phyloP scores from a whole-genome alignment of 257 asterid genomes.

The Ocimum tenuiflorum region DNA sequence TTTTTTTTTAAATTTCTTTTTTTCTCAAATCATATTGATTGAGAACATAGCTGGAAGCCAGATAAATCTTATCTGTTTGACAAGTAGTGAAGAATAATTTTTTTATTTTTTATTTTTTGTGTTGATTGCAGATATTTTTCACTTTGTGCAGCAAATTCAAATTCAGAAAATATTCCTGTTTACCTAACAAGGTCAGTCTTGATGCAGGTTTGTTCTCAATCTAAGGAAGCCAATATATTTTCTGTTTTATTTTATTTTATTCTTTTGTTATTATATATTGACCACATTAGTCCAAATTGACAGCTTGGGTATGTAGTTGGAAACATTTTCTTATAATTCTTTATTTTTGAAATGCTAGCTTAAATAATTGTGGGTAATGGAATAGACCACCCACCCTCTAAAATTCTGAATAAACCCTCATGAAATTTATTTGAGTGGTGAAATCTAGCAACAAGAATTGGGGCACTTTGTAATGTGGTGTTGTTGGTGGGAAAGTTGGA shows the following conservation, averaged over 20 bases:
- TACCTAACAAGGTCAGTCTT: constrained; percentile 16
- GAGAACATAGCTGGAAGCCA: constrained; percentile 17
- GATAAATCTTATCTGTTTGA: constrained; percentile 14
- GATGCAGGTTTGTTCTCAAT: constrained; percentile 18
- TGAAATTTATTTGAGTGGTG: no score
- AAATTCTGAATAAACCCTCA: no score
- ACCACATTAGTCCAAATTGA: constrained; percentile 25
- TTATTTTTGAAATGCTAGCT: not conserved
- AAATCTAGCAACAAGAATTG: no score
- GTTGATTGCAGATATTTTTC: constrained; percentile 13
- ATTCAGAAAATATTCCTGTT: constrained; percentile 21
- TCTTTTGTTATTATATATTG: not conserved
- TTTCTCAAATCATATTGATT: constrained; percentile 8
- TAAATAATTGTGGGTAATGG: no score
- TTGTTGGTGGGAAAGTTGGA: constrained; percentile 27
- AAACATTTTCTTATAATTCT: not conserved
- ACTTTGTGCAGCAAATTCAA: no score
- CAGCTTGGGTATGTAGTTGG: constrained; percentile 27
- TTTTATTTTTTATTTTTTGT: not conserved
- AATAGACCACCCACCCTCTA: no score
- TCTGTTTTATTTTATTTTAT: constrained; percentile 1
- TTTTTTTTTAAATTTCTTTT: constrained; percentile 9
- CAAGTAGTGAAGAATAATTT: constrained; percentile 8
- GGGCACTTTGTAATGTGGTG: not conserved
- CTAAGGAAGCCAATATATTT: constrained; percentile 18